Evolutionary conservation across 331 rosid genomes (phyloP).

Genomic region (Rosa hybrid): DNA sequence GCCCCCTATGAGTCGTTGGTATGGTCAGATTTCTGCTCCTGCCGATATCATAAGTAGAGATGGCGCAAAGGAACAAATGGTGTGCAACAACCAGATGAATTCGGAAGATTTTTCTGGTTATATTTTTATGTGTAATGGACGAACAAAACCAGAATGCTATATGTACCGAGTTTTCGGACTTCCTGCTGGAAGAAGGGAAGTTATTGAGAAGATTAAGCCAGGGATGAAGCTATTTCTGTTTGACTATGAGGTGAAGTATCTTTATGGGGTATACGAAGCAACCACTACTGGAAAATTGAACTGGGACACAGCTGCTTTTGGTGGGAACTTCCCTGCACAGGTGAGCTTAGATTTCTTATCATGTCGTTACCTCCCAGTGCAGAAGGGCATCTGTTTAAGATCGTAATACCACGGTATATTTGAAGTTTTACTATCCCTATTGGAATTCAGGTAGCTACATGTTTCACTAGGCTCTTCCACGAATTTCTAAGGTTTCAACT

Average conservation of each 20-base stretch:
- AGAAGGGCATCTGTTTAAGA: neutral
- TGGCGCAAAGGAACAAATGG: neutral
- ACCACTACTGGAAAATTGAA: slow-evolving; percentile 15
- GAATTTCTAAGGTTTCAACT: neutral
- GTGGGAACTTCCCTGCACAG: slow-evolving; percentile 26
- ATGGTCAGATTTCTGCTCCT: neutral
- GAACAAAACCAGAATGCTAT: slow-evolving; percentile 21
- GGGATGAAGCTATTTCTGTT: slow-evolving; percentile 20
- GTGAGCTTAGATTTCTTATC: neutral
- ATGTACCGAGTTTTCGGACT: slow-evolving; percentile 13
- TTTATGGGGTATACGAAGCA: slow-evolving; percentile 23
- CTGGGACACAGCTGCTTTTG: slow-evolving; percentile 14
- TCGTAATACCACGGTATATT: neutral
- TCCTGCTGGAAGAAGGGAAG: slow-evolving; percentile 23
- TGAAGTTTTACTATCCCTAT: neutral
- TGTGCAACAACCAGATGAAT: neutral
- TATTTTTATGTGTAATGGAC: slow-evolving; percentile 20
- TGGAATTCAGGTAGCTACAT: neutral
- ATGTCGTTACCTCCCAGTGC: neutral
- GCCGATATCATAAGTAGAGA: neutral
- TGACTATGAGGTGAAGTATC: slow-evolving; percentile 20
- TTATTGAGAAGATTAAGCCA: slow-evolving; percentile 7
- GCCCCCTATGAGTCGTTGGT: neutral
- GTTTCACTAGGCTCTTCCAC: neutral
- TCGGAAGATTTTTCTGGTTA: slow-evolving; percentile 10